Evolutionary conservation across 306 rosid genomes (phyloP), one percentile per base, ranked within the genome.

Genomic region (Cyamopsis tetragonoloba): DNA sequence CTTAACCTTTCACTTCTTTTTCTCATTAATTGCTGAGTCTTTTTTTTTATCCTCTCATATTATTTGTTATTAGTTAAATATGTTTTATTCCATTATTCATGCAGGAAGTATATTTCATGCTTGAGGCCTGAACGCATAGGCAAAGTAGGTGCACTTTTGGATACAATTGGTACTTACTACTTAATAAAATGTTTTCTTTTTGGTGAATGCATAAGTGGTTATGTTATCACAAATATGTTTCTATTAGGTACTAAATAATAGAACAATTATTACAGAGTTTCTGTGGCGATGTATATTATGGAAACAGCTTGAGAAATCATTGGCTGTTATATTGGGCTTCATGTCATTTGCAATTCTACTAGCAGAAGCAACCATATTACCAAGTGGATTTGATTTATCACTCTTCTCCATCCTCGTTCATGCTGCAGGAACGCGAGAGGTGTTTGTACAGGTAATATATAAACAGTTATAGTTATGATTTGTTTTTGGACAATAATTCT

Each of bases 311-410:
- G 49, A 87, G 82, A 92, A 78, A 84, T 82, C 78, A 39, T 74
- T 86, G 85, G 95, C 95, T 27, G 58, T 92, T 59, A 65, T 77
- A 39, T 82, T 92, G 56, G 84, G 95, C 13, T 71, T 76, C 79
- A 86, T 92, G 84, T 89, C 98, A 2, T 82, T 71, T 60, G 91
- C 95, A 49, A 86, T 89, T 84, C 87, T 92, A 71, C 64, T 89
- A 80, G 98, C 98, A 5, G 98, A 92, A 83, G 98, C 96, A 61
- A 92, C 96, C 43, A 84, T 89, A 55, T 88, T 89, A 59, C 87
- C 92, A 10, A 80, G 76, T 65, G 82, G 82, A 61, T 86, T 89
- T 47, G 87, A 92, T 80, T 67, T 92, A 72, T 92, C 96, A 62
- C 88, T 92, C 51, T 89, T 92, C 75, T 92, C 98, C 57, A 80